Evolutionary conservation across 768 basidiomycete genomes (phyloP), one percentile per base, ranked within the genome.

Genomic region (Galerina sulciceps): DNA sequence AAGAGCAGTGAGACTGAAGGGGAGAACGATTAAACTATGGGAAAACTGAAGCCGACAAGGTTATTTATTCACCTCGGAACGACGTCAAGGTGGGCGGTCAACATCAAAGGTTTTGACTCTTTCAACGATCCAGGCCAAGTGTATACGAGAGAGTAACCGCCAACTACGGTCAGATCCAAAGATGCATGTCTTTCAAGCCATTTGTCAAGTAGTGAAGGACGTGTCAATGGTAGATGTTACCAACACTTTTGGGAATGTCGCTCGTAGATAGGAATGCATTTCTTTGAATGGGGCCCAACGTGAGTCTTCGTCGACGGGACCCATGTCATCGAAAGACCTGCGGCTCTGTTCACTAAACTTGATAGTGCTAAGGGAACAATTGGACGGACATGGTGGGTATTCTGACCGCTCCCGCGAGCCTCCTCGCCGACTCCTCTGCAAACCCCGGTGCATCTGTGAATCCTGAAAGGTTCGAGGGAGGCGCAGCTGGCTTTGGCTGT

Each of bases 241-340:
- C 20, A 35, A 71, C 71, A 70, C 55, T 9, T 66, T 41, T 34
- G 73, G 73, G 55, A 71, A 74, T 4, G 70, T 70, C 9, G 50
- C 46, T 20, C 59, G 52, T 14, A 74, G 62, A 42, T 72, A 74
- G 17, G 40, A 15, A 31, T 71, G 70, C 60, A 74, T 63, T 20
- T 64, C 60, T 17, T 48, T 59, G 57, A 74, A 72, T 5, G 66
- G 67, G 11, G 55, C 55, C 71, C 71, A 74, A 3, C 69, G 65
- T 42, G 55, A 53, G 55, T 74, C 71, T 44, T 68, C 58, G 11
- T 65, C 62, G 8, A 66, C 58, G 11, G 69, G 66, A 6, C 69
- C 71, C 69, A 71, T 72, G 49, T 71, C 67, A 58, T 72, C 71
- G 52, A 70, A 74, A 2, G 71, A 65, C 71, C 71, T 71, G 31